phyloP scores from a whole-genome alignment of 2,329 filamentous ascomycete genomes.

The Paracamarosporium sp. region DNA sequence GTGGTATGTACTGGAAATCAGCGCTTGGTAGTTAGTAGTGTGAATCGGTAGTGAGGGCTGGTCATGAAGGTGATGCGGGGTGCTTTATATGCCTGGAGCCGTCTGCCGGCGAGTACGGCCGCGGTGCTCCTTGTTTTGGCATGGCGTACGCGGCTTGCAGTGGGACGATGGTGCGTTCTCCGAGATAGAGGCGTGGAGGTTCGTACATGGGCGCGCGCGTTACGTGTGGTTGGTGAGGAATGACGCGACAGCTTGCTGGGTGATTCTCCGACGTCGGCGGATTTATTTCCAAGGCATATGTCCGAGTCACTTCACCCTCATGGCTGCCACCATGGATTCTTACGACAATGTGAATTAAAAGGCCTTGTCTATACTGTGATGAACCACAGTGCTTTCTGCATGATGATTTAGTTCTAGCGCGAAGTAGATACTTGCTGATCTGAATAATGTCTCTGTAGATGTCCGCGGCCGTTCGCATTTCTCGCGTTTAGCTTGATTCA shows the following conservation, averaged over 20 bases:
- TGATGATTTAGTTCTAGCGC: too few species aligned
- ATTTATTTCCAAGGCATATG: neutral
- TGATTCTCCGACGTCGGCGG: neutral
- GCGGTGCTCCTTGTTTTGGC: neutral
- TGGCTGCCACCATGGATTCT: too few species aligned
- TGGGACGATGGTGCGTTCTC: neutral
- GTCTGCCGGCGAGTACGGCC: neutral
- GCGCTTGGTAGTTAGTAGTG: neutral
- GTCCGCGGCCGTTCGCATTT: neutral
- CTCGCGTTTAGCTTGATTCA: too few species aligned
- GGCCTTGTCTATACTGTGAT: too few species aligned
- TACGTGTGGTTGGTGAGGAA: neutral
- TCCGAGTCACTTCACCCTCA: neutral
- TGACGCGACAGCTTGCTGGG: neutral
- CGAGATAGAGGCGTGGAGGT: neutral
- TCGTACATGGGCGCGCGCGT: neutral
- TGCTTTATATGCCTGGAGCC: neutral
- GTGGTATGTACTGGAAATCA: neutral
- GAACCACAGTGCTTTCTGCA: too few species aligned
- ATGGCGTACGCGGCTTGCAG: neutral
- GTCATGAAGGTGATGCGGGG: neutral
- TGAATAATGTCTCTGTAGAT: too few species aligned
- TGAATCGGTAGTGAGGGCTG: neutral
- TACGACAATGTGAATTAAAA: too few species aligned
- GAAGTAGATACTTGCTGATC: too few species aligned